phyloP scores from a whole-genome alignment of 129 eudicot species.

The Arctium minus region DNA sequence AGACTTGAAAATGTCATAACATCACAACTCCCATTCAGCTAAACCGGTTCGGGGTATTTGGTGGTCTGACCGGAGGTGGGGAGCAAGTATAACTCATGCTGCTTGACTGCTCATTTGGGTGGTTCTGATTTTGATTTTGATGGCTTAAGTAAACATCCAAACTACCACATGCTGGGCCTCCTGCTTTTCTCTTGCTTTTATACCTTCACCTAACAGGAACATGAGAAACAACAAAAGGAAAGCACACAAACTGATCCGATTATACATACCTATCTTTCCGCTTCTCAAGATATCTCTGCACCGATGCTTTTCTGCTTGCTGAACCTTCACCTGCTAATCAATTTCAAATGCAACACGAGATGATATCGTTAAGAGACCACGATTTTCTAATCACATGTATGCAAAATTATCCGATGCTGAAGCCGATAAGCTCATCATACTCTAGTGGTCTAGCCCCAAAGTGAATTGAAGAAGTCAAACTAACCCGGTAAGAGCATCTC shows the following conservation, averaged over 20 bases:
- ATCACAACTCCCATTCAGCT: conserved; percentile 29
- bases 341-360: neutral
- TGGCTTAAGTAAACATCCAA: conserved; percentile 41
- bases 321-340: conserved; percentile 47
- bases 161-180: conserved; percentile 34
- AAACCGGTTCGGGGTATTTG: conserved; percentile 41
- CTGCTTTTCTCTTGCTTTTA: conserved; percentile 58
- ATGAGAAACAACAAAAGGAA: conserved; percentile 33
- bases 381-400: neutral
- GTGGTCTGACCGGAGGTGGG: conserved; percentile 42
- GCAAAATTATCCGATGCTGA: neutral
- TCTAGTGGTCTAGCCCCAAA: neutral
- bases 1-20: conserved; percentile 18
- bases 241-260: neutral
- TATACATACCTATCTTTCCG: conserved; percentile 64
- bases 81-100: conserved; percentile 33
- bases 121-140: conserved; percentile 36
- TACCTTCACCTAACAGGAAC: conserved; percentile 65
- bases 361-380: neutral
- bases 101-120: conserved; percentile 31
- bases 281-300: conserved; percentile 75
- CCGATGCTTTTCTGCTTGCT: conserved; percentile 65
- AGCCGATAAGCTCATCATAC: neutral
- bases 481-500: no score
- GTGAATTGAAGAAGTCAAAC: neutral